phyloP scores from a whole-genome alignment of 306 rosid genomes.

The Citrullus amarus region DNA sequence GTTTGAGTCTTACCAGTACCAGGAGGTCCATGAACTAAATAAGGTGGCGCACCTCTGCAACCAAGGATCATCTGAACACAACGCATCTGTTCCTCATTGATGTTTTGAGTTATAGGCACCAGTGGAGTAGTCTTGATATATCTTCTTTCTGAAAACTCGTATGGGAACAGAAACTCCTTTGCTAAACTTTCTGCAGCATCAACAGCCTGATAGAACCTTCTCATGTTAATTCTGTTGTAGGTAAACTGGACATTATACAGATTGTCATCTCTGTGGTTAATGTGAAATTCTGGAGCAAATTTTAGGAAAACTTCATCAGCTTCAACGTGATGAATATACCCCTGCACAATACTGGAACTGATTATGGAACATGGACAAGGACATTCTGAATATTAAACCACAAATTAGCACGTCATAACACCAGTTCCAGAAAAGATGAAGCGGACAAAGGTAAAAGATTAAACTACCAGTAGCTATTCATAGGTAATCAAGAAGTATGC shows the following conservation, averaged over 20 bases:
- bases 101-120: conserved; percentile 42
- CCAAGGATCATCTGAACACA: conserved; percentile 65
- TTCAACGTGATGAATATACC: conserved; percentile 65
- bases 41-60: conserved; percentile 78
- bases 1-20: conserved; percentile 89
- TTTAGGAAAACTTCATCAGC: conserved; percentile 69
- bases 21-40: conserved; percentile 81
- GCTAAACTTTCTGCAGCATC: conserved; percentile 40
- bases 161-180: conserved; percentile 50
- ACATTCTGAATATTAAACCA: not conserved
- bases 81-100: conserved; percentile 49
- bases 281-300: conserved; percentile 45
- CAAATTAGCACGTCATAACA: not conserved
- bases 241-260: conserved; percentile 51
- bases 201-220: conserved; percentile 71
- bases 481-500: not conserved
- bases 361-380: not conserved
- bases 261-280: conserved; percentile 32
- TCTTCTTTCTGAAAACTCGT: conserved; percentile 29
- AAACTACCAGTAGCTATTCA: not conserved
- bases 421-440: not conserved
- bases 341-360: conserved; percentile 31
- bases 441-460: not conserved
- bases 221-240: conserved; percentile 57
- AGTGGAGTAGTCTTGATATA: conserved; percentile 27